Evolutionary conservation across 306 rosid species (phyloP), one percentile per base, ranked within the genome.

Genomic region (Lathyrus aphaca): DNA sequence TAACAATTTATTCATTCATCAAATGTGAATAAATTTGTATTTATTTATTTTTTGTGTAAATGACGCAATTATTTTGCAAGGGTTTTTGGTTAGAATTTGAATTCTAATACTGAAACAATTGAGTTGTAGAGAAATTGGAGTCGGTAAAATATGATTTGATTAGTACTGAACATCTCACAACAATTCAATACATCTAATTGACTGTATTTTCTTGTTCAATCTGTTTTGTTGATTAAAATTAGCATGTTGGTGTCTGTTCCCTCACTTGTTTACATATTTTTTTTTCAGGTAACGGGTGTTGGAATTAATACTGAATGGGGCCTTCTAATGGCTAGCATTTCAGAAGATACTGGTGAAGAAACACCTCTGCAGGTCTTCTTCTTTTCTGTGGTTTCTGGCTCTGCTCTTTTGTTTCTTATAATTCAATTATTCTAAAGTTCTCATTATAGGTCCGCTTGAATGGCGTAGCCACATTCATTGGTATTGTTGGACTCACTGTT

Each of bases 231-330:
- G 21, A 38, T 64, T 64, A 64, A 19, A 64, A 19, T n/a, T 40
- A 12, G n/a, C 64, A n/a, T 8, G 11, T 60, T 57, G 66, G 13
- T 5, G 27, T 16, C 66, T 39, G 56, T 58, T 64, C 38, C 14
- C n/a, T 12, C 9, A 13, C 62, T 46, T 13, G 56, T 64, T 67
- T 64, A 23, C 38, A 66, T 71, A 0, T 42, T 74, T 70, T 71
- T 10, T 44, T 71, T 10, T 44, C 66, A 95, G 99, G 99, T 91
- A 42, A 88, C 92, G 0, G 79, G 95, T 80, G 99, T 91, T 75
- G 99, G 99, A 65, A 16, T 83, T 54, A 91, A 91, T 84, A 95
- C 99, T 48, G 99, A 95, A 79, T 95, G 97, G 97, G 99, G 99
- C 64, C 85, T 95, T 83, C 93, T 95, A 30, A 95, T 95, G 99